Evolutionary conservation across 2,329 filamentous ascomycete genomes (phyloP), one percentile per base, ranked within the genome.

Genomic region (Rutstroemia sp.): DNA sequence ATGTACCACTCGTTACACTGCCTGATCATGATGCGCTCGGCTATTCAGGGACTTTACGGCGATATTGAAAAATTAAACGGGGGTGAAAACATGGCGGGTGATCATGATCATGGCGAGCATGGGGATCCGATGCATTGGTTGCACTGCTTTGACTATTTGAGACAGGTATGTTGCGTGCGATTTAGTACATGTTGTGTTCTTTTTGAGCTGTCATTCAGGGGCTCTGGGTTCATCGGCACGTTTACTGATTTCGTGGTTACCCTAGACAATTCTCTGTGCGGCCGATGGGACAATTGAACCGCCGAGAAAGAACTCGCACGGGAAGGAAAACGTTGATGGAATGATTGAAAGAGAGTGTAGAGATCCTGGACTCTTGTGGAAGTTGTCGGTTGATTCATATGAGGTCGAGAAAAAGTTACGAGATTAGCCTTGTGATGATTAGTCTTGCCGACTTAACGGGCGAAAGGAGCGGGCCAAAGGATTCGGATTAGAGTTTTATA

Each of bases 111-210:
- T 44, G 39, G 49, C 42, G 53, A 37, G n/a, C 53, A 55, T 25
- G 21, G 12, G 19, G 38, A 55, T 50, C 47, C 53, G 38, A 9
- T 39, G 30, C 54, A 56, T 52, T 52, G 48, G 54, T 41, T 56
- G 14, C 54, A 56, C 49, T 56, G 54, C 30, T 56, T 56, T 52
- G 54, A 56, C 30, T 56, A 56, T 52, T 39, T 56, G 30, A 52
- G 54, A 56, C 54, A 56, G 54, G 54, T 56, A 47, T 38, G 54
- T 41, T 39, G n/a, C n/a, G 41, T 12, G 8, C 19, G 19, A 7
- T 19, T 27, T 27, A 7, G 4, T n/a, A 5, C 30, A 5, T 8
- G n/a, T 19, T 49, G 21, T 23, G n/a, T 5, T 10, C 10, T 16
- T 42, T 16, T 19, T 21, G 18, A n/a, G 7, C 14, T 49, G 7